Evolutionary conservation across 495 filamentous ascomycete genomes (phyloP), one percentile per base, ranked within the genome.

Genomic region (Annulohypoxylon bovei): DNA sequence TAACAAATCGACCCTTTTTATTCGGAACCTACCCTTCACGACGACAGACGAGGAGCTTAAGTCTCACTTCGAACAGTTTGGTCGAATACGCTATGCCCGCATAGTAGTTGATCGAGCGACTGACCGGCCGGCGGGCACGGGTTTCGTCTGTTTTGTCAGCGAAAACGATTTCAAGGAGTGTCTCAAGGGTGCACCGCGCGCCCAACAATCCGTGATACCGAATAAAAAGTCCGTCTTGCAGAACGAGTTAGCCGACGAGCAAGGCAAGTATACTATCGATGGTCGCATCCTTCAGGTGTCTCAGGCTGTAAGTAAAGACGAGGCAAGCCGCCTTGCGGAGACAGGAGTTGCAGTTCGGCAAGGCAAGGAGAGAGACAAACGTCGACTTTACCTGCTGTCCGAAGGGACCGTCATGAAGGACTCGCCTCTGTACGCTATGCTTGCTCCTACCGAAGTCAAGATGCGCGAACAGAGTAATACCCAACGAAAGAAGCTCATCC

Each of bases 1-100:
- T 72, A 91, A 90, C 68, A 85, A 84, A 3, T 87, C 87, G 9
- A 97, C 94, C 0, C 79, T 98, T 39, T 99, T 99, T 82, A 87
- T 98, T 71, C 93, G 95, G 64, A 99, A 99, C 75, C 83, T 99
- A 22, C 94, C 95, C 1, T 99, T 96, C 78, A 91, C 91, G 12
- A 87, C 86, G 32, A 89, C 89, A 23, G 93, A 99, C 73, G 88
- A 93, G 58, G 80, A 85, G 20, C 86, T 99, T 18, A 89, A 92
- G 68, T 86, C 90, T 28, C 93, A 97, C 73, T 99, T 99, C 73
- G 77, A 81, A 8, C 83, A 88, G 68, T 99, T 99, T 70, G 95
- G 95, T 40, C 83, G 84, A 1, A 81, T 98, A 53, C 86, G 93
- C 22, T 99, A 98, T 76, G 94, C 94, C 20, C 85, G 96, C 37